These are phyloP conservation scores for Aspergillus sp. DNA, from an alignment of 2,329 filamentous ascomycete genomes.

Conservation along the genomic window DNA sequence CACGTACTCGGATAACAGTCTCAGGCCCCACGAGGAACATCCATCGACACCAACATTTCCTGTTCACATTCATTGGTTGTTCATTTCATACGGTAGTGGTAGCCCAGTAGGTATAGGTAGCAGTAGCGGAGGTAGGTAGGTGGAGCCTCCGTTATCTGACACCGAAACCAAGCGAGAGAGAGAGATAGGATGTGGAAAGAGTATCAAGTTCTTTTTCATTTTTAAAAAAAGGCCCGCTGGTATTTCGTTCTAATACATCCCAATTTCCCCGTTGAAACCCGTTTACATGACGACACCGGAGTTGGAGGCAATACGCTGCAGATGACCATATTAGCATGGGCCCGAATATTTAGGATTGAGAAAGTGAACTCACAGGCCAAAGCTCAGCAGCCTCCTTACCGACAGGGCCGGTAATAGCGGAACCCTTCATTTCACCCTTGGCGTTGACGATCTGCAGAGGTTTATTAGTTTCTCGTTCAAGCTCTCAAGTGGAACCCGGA, in stretches of 20 bases:
- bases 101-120: too few relatives aligned
- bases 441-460: slow-evolving; percentile 92
- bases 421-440: slow-evolving; percentile 99
- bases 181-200: background rate
- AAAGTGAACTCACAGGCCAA: slow-evolving; percentile 75
- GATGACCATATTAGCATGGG: slow-evolving; percentile 32
- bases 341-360: too few relatives aligned
- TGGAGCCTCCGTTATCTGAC: too few relatives aligned
- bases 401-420: slow-evolving; percentile 97
- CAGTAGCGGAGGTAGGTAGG: too few relatives aligned
- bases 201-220: slow-evolving; percentile 9
- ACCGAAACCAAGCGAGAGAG: background rate
- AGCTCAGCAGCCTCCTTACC: slow-evolving; percentile 99
- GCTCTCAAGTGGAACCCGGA: background rate
- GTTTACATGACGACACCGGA: slow-evolving; percentile 99
- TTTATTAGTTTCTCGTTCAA: background rate
- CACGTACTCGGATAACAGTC: too few relatives aligned
- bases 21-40: too few relatives aligned
- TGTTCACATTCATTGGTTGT: too few relatives aligned
- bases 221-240: slow-evolving; percentile 11
- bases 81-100: too few relatives aligned
- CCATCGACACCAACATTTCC: too few relatives aligned
- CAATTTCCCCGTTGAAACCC: slow-evolving; percentile 18
- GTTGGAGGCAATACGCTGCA: slow-evolving; percentile 97
- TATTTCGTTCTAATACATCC: slow-evolving; percentile 19